Evolutionary conservation across 2,329 filamentous ascomycete species (phyloP).

Genomic region (Graphiopsis chlorocephala): DNA sequence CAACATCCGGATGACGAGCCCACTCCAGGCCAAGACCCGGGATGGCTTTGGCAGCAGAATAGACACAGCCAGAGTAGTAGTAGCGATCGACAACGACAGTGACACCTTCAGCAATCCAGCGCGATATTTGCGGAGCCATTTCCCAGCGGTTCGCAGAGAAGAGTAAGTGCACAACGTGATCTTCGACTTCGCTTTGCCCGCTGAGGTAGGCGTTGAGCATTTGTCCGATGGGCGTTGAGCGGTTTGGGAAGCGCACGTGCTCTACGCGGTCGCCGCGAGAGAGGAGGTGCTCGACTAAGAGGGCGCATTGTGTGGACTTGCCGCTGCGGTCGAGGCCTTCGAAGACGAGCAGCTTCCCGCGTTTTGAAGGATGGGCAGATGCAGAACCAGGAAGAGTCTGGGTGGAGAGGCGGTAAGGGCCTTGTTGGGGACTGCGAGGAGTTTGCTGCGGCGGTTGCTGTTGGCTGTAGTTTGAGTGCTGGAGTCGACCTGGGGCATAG

Average conservation of each 20-base stretch:
- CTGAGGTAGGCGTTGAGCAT: slow-evolving; percentile 84
- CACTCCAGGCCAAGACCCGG: slow-evolving; percentile 68
- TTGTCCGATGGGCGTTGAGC: slow-evolving; percentile 78
- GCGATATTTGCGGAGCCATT: slow-evolving; percentile 43
- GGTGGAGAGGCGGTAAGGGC: slow-evolving; percentile 16
- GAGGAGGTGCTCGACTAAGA: slow-evolving; percentile 57
- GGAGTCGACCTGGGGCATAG: slow-evolving; percentile 12
- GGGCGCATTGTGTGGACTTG: slow-evolving; percentile 84
- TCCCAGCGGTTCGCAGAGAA: slow-evolving; percentile 95
- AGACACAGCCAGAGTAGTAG: slow-evolving; percentile 91
- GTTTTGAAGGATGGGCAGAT: background rate
- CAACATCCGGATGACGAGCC: slow-evolving; percentile 81
- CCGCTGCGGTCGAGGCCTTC: slow-evolving; percentile 88
- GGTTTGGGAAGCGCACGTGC: slow-evolving; percentile 69
- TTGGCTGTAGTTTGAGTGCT: background rate
- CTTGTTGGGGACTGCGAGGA: slow-evolving; percentile 10
- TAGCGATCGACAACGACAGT: slow-evolving; percentile 88
- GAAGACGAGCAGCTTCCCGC: slow-evolving; percentile 74
- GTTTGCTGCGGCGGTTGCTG: background rate
- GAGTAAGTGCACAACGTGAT: slow-evolving; percentile 84
- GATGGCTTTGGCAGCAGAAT: slow-evolving; percentile 83
- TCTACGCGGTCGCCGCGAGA: slow-evolving; percentile 52
- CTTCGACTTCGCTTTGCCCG: slow-evolving; percentile 69
- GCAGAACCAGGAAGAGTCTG: background rate
- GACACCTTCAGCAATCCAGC: slow-evolving; percentile 59